phyloP scores from a whole-genome alignment of 2,329 filamentous ascomycete species.

The Botrytis paeoniae region DNA sequence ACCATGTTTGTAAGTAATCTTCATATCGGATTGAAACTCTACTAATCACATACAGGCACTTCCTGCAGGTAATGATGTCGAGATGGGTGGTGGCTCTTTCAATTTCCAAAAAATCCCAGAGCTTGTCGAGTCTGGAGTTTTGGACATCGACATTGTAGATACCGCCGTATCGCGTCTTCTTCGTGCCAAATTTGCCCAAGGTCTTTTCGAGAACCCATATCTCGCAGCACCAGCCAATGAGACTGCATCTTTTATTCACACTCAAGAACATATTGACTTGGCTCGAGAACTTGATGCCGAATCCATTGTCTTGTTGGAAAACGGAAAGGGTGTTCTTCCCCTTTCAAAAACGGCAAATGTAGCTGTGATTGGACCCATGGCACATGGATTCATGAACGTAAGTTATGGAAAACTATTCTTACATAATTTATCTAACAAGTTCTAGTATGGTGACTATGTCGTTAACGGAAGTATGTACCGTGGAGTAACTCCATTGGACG shows the following conservation, averaged over 20 bases:
- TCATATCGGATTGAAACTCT: background rate
- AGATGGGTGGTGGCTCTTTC: constrained; percentile 75
- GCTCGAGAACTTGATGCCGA: constrained; percentile 76
- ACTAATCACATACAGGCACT: constrained; percentile 45
- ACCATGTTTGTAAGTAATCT: constrained; percentile 49
- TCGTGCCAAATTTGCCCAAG: constrained; percentile 65
- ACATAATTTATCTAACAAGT: background rate
- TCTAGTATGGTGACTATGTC: constrained; percentile 71
- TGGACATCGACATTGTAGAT: constrained; percentile 60
- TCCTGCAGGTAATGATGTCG: constrained; percentile 67
- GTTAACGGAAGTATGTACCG: constrained; percentile 57
- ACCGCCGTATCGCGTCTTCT: constrained; percentile 64
- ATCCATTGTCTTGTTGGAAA: constrained; percentile 79
- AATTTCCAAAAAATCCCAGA: constrained; percentile 66
- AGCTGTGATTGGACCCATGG: constrained; percentile 74
- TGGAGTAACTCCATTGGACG: constrained; percentile 68
- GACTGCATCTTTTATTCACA: constrained; percentile 60
- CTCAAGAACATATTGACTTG: constrained; percentile 63
- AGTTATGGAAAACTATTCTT: constrained; percentile 35
- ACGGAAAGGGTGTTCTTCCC: constrained; percentile 61
- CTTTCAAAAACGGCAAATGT: constrained; percentile 64
- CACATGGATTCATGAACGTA: constrained; percentile 66
- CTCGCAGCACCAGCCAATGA: constrained; percentile 54
- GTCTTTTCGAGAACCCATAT: constrained; percentile 70
- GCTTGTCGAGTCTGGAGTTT: constrained; percentile 58